Base-by-base conservation (phyloP, 2,329 filamentous ascomycete species). In the Paracoccidioides lutzii region DNA sequence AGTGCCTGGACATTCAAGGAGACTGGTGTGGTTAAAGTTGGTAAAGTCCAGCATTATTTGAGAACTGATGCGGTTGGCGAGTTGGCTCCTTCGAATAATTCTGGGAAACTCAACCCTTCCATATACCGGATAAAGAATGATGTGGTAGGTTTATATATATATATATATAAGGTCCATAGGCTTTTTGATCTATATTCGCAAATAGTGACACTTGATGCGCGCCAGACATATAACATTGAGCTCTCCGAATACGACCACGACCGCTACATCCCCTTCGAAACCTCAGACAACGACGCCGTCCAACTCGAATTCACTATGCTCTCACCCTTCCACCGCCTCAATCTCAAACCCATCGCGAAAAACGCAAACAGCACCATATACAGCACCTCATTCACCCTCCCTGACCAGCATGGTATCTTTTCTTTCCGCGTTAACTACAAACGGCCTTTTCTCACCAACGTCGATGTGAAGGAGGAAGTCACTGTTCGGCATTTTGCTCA, bases 221-320 rank as follows among this genome's bases (percentile, higher is more conserved):
- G 30, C 32, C 62, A 94, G 88, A 81, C 85, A 59, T 96, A 90
- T 76, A 81, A 79, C 66, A 91, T 97, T 68, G 90, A 91, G 61
- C 66, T 98, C 54, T 95, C 90, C 32, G 90, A 96, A 71, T 95
- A 89, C 71, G 73, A 74, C 52, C 83, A 82, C 75, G 82, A 88
- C 69, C 80, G 83, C 67, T 94, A 84, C 76, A 73, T 76, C 5
- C 87, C 90, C 48, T 96, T 90, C 73, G 76, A 76, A 43, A 76
- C 87, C 22, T 83, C 88, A 28, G 67, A 78, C 7, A 77, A 74
- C 59, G 93, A 98, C 69, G 78, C 77, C 33, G 69, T 98, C 38
- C 93, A 98, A 73, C 87, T 98, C 59, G 93, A 98, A 73, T 96
- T 97, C 78, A 90, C 84, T 75, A 98, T 97, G 93, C 85, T 98